Evolutionary conservation across 768 basidiomycete species (phyloP).

Genomic region (Boletus huronensis): DNA sequence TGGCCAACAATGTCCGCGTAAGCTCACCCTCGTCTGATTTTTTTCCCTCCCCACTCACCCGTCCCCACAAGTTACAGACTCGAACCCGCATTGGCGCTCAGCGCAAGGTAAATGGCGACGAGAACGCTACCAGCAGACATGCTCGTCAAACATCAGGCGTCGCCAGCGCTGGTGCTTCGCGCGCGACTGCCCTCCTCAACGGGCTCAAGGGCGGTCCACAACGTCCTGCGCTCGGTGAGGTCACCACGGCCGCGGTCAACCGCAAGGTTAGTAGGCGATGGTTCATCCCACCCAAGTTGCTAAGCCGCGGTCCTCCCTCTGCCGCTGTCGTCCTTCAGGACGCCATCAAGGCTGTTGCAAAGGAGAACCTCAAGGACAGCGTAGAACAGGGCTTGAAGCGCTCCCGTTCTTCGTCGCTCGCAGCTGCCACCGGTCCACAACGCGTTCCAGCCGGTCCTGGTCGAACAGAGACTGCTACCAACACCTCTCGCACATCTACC

Average conservation of each 20-base stretch:
- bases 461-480: conserved; percentile 43
- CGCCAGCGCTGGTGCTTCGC: conserved; percentile 44
- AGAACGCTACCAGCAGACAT: conserved; percentile 72
- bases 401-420: conserved; percentile 64
- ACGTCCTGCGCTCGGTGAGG: conserved; percentile 77
- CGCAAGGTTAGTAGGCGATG: conserved; percentile 53
- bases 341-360: conserved; percentile 48
- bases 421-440: conserved; percentile 57
- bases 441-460: conserved; percentile 67
- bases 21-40: conserved; percentile 14
- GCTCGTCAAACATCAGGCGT: conserved; percentile 57
- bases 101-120: conserved; percentile 68
- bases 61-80: conserved; percentile 52
- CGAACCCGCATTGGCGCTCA: conserved; percentile 61
- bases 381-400: conserved; percentile 51
- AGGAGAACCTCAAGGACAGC: conserved; percentile 54
- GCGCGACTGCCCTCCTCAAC: conserved; percentile 41
- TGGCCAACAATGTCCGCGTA: conserved; percentile 65
- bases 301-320: neutral
- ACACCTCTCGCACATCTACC: conserved; percentile 35
- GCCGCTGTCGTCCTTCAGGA: conserved; percentile 24
- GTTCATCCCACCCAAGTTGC: neutral
- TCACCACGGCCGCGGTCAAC: conserved; percentile 74
- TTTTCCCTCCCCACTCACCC: conserved; percentile 1
- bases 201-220: conserved; percentile 54